A percentile compares a stretch with the other conserved stretches of the same genome.
These are phyloP conservation scores for Citrullus mucosospermus DNA, from an alignment of 306 rosid species.

Conservation along the genomic window DNA sequence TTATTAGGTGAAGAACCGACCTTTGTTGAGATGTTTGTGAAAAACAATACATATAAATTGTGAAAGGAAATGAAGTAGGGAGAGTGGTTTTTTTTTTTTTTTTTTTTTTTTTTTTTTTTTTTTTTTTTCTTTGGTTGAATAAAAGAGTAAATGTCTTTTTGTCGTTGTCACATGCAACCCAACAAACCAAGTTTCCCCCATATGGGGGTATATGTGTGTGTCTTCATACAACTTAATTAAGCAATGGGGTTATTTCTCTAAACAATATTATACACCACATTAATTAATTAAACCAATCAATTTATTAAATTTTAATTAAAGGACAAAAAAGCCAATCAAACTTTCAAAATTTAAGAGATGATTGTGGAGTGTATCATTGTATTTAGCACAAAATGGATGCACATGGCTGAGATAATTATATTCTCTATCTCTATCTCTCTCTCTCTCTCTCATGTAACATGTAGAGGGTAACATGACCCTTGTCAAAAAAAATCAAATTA, in stretches of 20 bases:
- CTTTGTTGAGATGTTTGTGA: not conserved
- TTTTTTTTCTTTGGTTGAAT: too few relatives aligned
- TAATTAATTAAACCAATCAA: not conserved
- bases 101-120: too few relatives aligned
- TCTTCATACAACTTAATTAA: conserved; percentile 4
- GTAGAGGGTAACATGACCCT: conserved; percentile 1
- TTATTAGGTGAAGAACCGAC: not conserved
- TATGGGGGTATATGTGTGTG: conserved; percentile 11
- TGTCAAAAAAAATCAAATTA: not conserved
- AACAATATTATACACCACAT: not conserved
- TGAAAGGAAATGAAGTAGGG: not conserved
- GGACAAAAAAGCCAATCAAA: conserved; percentile 9
- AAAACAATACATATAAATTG: not conserved
- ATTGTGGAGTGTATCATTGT: conserved; percentile 27
- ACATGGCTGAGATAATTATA: conserved; percentile 35
- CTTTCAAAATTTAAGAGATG: conserved; percentile 16
- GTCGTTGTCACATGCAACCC: conserved; percentile 34
- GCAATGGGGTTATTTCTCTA: conserved; percentile 1
- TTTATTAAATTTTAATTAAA: not conserved
- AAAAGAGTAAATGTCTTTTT: not conserved
- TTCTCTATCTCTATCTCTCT: conserved; percentile 11
- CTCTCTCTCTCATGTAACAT: not conserved
- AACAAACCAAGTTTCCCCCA: conserved; percentile 21
- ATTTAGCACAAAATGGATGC: conserved; percentile 28
- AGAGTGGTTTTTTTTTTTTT: too few relatives aligned